Percentiles rank a stretch among this genome's conserved stretches.
Conservation (phyloP, 2,329 filamentous ascomycete genomes). For the Fusarium cyanostomum region DNA sequence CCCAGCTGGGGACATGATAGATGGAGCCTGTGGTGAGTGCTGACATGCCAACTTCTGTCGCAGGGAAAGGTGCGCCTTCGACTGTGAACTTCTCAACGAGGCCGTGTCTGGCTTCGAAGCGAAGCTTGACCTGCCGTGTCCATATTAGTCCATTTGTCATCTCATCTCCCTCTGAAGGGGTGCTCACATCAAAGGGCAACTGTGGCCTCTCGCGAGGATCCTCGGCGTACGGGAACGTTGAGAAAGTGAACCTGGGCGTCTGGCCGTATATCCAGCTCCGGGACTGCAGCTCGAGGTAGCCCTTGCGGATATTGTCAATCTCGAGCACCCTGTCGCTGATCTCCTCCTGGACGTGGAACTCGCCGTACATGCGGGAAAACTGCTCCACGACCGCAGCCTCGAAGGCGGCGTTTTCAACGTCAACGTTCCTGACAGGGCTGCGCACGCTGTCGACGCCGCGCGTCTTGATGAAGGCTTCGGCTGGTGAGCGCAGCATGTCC, state of each 20-base stretch:
- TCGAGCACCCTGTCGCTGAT: slow-evolving; percentile 62
- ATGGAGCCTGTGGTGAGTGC: slow-evolving; percentile 26
- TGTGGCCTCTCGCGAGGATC: slow-evolving; percentile 65
- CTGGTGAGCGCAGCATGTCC: slow-evolving; percentile 79
- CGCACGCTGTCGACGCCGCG: slow-evolving; percentile 92
- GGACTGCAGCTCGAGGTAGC: slow-evolving; percentile 57
- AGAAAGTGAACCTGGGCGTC: slow-evolving; percentile 84
- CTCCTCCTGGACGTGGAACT: slow-evolving; percentile 45
- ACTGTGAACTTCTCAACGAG: slow-evolving; percentile 47
- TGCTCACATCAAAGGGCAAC: slow-evolving; percentile 57
- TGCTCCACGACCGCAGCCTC: slow-evolving; percentile 67
- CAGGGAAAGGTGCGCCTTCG: slow-evolving; percentile 28
- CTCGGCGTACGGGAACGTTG: slow-evolving; percentile 66
- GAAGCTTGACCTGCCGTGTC: slow-evolving; percentile 43
- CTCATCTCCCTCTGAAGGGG: neutral
- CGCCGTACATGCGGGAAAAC: slow-evolving; percentile 74
- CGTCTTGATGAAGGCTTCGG: slow-evolving; percentile 77
- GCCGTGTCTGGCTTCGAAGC: slow-evolving; percentile 52
- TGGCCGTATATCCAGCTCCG: slow-evolving; percentile 83
- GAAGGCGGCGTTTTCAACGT: slow-evolving; percentile 59
- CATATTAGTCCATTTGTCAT: slow-evolving; percentile 8
- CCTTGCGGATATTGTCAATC: slow-evolving; percentile 59
- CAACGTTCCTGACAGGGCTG: slow-evolving; percentile 83
- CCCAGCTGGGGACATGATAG: slow-evolving; percentile 44
- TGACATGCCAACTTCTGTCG: slow-evolving; percentile 18